A percentile compares a stretch with the other conserved stretches of the same genome.
phyloP scores from a whole-genome alignment of 371 early-diverging fungal species.

The Mycotypha africana region DNA sequence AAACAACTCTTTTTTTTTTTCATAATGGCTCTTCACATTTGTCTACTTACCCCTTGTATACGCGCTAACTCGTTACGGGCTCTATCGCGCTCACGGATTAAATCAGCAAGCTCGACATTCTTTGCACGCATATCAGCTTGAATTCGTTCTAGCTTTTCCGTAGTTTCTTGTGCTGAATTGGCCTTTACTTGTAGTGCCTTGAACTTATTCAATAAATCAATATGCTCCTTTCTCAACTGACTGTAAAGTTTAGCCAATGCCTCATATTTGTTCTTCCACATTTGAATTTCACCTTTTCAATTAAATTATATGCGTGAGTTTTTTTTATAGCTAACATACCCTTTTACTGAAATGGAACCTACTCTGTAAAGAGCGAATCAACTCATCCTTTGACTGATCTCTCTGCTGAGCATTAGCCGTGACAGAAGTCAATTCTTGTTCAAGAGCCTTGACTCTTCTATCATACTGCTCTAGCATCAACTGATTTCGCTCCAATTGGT shows the following conservation, averaged over 20 bases:
- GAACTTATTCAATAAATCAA: slow-evolving; percentile 87
- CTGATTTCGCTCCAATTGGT: slow-evolving; percentile 80
- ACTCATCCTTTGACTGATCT: slow-evolving; percentile 68
- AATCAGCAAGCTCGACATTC: slow-evolving; percentile 75
- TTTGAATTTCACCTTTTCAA: slow-evolving; percentile 59
- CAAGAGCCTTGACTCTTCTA: slow-evolving; percentile 65
- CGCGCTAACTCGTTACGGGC: slow-evolving; percentile 71
- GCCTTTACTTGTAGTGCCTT: slow-evolving; percentile 78
- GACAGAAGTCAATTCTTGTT: slow-evolving; percentile 77
- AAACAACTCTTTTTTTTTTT: no score
- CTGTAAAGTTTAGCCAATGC: slow-evolving; percentile 92
- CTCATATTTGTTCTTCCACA: slow-evolving; percentile 91
- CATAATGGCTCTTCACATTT: no score
- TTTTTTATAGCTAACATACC: background rate
- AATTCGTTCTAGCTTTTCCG: slow-evolving; percentile 69
- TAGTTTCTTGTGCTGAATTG: slow-evolving; percentile 72
- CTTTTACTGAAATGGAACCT: slow-evolving; percentile 11
- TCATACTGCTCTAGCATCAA: slow-evolving; percentile 83
- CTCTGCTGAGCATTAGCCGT: slow-evolving; percentile 63
- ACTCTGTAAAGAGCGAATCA: slow-evolving; percentile 75
- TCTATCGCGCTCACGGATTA: slow-evolving; percentile 80
- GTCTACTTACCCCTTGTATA: slow-evolving; percentile 46
- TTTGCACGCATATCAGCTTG: slow-evolving; percentile 76
- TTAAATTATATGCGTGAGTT: no score
- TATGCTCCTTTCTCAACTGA: slow-evolving; percentile 92